Evolutionary conservation across 2,329 filamentous ascomycete species (phyloP), one percentile per base, ranked within the genome.

Genomic region (Sclerotinia trifoliorum): DNA sequence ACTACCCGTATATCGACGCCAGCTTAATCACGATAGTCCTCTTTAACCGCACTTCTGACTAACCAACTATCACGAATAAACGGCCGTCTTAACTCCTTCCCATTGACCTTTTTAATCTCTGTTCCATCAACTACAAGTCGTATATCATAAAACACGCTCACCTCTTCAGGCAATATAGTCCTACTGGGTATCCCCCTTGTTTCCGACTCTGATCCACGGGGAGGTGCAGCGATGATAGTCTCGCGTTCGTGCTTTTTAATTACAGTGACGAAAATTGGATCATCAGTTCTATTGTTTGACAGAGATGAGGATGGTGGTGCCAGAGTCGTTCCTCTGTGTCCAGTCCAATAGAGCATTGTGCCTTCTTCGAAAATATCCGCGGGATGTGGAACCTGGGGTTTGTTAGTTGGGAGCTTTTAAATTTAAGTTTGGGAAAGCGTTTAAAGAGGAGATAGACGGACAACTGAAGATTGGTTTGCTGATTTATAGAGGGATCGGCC

Each of bases 101-200:
- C 55, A 42, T 58, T 58, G 13, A 58, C 55, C 13, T 10, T 58
- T 42, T 58, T 21, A 1, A 58, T 13, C 1, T 26, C 24, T 2
- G n/a, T 26, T 15, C 10, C 35, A 39, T 24, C n/a, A 2, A 24
- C n/a, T 3, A 44, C 35, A 8, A 39, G 13, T 58, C 8, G 55
- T 42, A 58, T 19, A 44, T 58, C 35, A 26, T 58, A 58, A 44
- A 58, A 26, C 5, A 58, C 55, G n/a, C 35, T 26, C 42, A 58
- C 55, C 8, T 58, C 55, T 24, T 42, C n/a, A 10, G 35, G n/a
- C 2, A 7, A 15, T 3, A 58, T 58, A 24, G 7, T 58, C 26
- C 55, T 58, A 58, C 15, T 42, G 35, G n/a, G 21, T 24, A n/a
- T 1, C n/a, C n/a, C n/a, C 11, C n/a, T 13, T 24, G 8, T 13